Evolutionary conservation across 306 rosid genomes (phyloP).

Genomic region (Oxytropis ochrocephala): DNA sequence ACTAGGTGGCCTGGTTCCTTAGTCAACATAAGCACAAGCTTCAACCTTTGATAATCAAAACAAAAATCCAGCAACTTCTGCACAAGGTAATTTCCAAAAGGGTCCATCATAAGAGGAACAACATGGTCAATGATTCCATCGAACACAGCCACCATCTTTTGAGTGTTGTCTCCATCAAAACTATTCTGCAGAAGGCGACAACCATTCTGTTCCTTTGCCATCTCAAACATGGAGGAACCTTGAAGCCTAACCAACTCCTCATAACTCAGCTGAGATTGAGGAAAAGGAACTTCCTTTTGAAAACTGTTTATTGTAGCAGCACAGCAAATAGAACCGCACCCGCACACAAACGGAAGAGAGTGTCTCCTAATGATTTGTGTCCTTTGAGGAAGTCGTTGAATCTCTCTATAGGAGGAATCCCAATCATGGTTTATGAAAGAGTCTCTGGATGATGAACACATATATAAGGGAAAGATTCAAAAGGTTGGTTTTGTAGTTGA

Average conservation of each 20-base stretch:
- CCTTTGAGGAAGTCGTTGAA: no score
- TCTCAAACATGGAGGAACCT: slow-evolving; percentile 25
- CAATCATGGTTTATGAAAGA: no score
- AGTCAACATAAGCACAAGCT: slow-evolving; percentile 39
- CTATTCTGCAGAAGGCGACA: slow-evolving; percentile 51
- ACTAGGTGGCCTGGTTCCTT: slow-evolving; percentile 47
- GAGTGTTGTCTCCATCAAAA: slow-evolving; percentile 41
- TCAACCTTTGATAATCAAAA: slow-evolving; percentile 48
- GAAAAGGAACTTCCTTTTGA: no score
- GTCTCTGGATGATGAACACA: no score
- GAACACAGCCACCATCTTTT: slow-evolving; percentile 44
- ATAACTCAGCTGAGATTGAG: no score
- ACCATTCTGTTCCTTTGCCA: slow-evolving; percentile 74
- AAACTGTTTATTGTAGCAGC: no score
- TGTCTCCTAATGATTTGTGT: no score
- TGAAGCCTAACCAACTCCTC: slow-evolving; percentile 8
- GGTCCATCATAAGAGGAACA: slow-evolving; percentile 57
- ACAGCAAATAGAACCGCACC: no score
- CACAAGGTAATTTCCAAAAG: slow-evolving; percentile 76
- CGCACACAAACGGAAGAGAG: no score
- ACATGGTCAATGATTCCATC: slow-evolving; percentile 38
- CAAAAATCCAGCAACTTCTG: slow-evolving; percentile 64
- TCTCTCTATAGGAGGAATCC: no score
- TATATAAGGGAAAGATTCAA: no score
- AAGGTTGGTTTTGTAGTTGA: no score